A percentile compares a stretch with the other conserved stretches of the same genome.
Evolutionary conservation across 2,329 filamentous ascomycete species (phyloP).

Genomic region (Arthrobotrys entomopaga): DNA sequence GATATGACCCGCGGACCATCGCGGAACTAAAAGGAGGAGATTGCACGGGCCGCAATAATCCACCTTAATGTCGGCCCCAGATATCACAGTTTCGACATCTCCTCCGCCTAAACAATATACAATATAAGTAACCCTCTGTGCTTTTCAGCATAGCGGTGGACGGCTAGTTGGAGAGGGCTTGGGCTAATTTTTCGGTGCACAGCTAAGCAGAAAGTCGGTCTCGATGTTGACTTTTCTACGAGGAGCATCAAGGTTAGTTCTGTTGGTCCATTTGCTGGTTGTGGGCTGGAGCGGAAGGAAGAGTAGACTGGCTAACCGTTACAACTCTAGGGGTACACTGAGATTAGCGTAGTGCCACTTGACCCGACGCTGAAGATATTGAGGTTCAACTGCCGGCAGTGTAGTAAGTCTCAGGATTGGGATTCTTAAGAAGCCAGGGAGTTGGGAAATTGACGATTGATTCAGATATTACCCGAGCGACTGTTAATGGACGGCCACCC

Average conservation of each 20-base stretch:
- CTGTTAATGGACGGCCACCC: conserved; percentile 56
- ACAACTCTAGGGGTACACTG: conserved; percentile 71
- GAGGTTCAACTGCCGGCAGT: conserved; percentile 72
- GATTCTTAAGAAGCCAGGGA: background rate
- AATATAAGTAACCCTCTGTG: conserved; percentile 48
- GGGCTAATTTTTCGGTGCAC: conserved; percentile 65
- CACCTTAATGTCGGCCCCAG: conserved; percentile 53
- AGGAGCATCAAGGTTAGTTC: conserved; percentile 70
- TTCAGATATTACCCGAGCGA: conserved; percentile 37
- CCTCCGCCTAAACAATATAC: conserved; percentile 53
- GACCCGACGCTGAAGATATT: conserved; percentile 68
- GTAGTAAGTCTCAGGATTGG: conserved; percentile 62
- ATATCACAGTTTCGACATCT: conserved; percentile 49
- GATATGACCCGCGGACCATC: conserved; percentile 53
- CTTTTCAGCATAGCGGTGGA: background rate
- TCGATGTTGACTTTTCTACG: conserved; percentile 86
- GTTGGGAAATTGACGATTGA: conserved; percentile 10
- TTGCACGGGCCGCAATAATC: conserved; percentile 47
- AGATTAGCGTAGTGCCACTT: conserved; percentile 79
- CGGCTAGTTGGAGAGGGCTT: background rate
- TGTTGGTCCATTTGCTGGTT: background rate
- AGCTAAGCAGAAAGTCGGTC: conserved; percentile 84
- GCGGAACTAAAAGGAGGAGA: conserved; percentile 51
- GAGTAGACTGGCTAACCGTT: background rate
- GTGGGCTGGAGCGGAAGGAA: too few relatives aligned